phyloP scores from a whole-genome alignment of 176 grass and related monocot genomes.

The barley (Hordeum vulgare) region DNA sequence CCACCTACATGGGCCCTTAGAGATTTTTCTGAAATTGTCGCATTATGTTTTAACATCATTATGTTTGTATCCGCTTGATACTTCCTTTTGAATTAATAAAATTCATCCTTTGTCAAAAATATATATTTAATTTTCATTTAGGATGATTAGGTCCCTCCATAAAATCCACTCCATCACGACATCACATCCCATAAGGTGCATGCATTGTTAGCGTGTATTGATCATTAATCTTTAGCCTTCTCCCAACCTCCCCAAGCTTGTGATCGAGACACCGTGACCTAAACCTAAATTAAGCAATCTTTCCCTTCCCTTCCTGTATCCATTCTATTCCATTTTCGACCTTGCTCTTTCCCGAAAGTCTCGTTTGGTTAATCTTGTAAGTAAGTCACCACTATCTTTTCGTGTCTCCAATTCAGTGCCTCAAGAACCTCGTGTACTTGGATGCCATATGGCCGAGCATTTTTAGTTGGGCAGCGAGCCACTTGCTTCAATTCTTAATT shows the following conservation, averaged over 20 bases:
- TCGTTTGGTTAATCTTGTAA: background rate
- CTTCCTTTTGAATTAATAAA: no score
- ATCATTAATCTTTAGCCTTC: slow-evolving; percentile 7
- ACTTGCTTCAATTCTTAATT: background rate
- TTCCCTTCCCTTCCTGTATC: background rate
- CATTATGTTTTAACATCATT: no score
- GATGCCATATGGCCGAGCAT: background rate
- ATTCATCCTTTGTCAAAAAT: no score
- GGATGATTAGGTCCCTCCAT: background rate
- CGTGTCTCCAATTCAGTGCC: background rate
- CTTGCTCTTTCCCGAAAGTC: background rate
- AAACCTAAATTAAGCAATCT: background rate
- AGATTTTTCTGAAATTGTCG: no score
- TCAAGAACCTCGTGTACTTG: background rate
- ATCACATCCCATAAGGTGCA: background rate
- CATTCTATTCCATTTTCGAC: background rate
- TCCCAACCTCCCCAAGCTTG: background rate
- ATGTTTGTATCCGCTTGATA: no score
- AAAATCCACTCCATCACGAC: background rate
- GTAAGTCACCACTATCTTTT: background rate
- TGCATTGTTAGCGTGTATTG: background rate
- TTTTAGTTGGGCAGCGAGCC: background rate
- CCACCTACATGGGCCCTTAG: no score
- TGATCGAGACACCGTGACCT: slow-evolving; percentile 1
- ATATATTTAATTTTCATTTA: background rate